A percentile compares a stretch with the other conserved stretches of the same genome.
Conservation (phyloP, 305 asterid species). For the Solanum chacoense region DNA sequence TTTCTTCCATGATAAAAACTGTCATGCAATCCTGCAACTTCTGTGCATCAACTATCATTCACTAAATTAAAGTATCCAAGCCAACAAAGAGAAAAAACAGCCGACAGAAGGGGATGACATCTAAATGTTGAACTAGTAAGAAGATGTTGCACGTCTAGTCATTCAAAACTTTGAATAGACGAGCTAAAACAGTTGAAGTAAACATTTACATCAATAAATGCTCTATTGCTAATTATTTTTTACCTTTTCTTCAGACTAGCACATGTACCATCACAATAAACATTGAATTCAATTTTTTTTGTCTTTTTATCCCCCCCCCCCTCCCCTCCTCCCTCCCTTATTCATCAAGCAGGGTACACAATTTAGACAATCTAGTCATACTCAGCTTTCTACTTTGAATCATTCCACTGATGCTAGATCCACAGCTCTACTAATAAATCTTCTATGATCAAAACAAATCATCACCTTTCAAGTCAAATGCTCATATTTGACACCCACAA, state of each 20-base stretch:
- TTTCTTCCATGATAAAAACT: not conserved
- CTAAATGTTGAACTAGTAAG: not conserved
- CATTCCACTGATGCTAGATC: not conserved
- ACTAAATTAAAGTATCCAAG: not conserved
- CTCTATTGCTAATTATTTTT: not conserved
- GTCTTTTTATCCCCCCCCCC: not conserved
- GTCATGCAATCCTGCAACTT: not conserved
- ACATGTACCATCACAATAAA: not conserved
- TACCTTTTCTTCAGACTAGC: not conserved
- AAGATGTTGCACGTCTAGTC: not conserved
- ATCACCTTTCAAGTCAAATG: not conserved
- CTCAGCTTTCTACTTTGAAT: not conserved
- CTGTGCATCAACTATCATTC: not conserved
- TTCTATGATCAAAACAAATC: not conserved
- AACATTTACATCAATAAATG: not conserved
- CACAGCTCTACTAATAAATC: not conserved
- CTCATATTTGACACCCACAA: slow-evolving; percentile 1
- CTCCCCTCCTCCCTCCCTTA: not conserved
- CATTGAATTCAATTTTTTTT: not conserved
- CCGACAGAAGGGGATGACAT: not conserved
- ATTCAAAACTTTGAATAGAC: not conserved
- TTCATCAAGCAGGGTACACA: not conserved
- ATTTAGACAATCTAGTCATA: not conserved
- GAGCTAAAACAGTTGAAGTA: not conserved
- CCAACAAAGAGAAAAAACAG: not conserved